Evolutionary conservation across 2,329 filamentous ascomycete genomes (phyloP), one percentile per base, ranked within the genome.

Genomic region (Colletotrichum echinochloae): DNA sequence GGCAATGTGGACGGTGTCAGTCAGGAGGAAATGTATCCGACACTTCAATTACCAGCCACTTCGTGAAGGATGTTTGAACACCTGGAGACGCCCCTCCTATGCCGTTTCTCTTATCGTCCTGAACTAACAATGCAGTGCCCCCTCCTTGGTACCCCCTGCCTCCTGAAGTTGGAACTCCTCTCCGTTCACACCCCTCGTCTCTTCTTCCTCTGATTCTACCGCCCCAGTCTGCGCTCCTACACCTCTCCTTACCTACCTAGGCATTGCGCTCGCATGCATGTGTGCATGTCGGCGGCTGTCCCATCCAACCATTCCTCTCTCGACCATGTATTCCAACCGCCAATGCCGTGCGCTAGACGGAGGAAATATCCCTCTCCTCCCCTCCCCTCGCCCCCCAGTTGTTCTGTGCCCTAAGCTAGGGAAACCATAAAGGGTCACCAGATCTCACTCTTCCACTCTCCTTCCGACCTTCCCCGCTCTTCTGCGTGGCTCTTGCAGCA

Each of bases 381-480:
- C 20, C 35, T 16, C n/a, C 39, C 66, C 18, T 23, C 37, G 18
- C 14, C 30, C 59, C 48, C 18, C 35, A 7, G 30, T 33, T 20
- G 48, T 51, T 23, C 52, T 41, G 60, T 60, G 49, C 66, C 63
- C 66, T 66, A 66, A 60, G 35, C 55, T 28, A 51, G 63, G 51
- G 56, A 61, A 66, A 61, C 49, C 66, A 70, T 70, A 61, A 70
- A 70, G 35, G 49, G 35, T 51, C 61, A 55, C 55, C 39, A 18
- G 37, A 26, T 56, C 41, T 66, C 49, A 66, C 62, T 35, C 41
- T 35, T 28, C 49, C 41, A 30, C 60, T 39, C 39, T 60, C 39
- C 39, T 49, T 23, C 37, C 26, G n/a, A 35, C n/a, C 30, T n/a
- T 20, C 44, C 46, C 49, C 39, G 33, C 35, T 65, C 33, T 23